phyloP scores from a whole-genome alignment of 257 asterid genomes.

The Perilla frutescens region DNA sequence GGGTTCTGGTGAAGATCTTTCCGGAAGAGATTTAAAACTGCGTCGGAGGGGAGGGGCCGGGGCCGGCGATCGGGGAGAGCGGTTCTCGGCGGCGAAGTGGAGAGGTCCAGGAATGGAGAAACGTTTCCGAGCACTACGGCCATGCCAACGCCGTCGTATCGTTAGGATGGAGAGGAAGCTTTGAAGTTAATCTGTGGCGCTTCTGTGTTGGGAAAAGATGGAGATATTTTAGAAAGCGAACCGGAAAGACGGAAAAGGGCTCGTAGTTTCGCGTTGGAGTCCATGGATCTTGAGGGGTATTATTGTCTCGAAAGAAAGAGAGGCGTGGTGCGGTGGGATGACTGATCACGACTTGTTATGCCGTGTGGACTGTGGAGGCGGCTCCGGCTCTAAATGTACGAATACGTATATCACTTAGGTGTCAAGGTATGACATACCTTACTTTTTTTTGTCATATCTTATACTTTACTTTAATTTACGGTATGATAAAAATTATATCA shows the following conservation, averaged over 20 bases:
- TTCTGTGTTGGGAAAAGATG: constrained; percentile 28
- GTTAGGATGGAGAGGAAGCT: not conserved
- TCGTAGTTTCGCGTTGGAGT: not conserved
- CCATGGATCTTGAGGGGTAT: constrained; percentile 30
- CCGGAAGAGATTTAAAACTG: constrained; percentile 53
- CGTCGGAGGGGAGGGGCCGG: constrained; percentile 56
- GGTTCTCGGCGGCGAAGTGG: constrained; percentile 57
- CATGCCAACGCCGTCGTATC: constrained; percentile 56
- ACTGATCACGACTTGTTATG: not conserved
- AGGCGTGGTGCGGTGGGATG: constrained; percentile 31
- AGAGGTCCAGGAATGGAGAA: constrained; percentile 64
- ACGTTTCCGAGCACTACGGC: constrained; percentile 69
- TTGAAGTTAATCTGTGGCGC: constrained; percentile 15
- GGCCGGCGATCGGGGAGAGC: constrained; percentile 36
- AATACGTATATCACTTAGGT: too few relatives aligned
- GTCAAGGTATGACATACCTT: too few relatives aligned
- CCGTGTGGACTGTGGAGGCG: too few relatives aligned
- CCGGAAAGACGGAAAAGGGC: constrained; percentile 48
- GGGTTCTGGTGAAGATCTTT: constrained; percentile 53
- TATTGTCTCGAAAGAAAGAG: constrained; percentile 27
- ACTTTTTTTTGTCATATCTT: too few relatives aligned
- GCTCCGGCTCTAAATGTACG: too few relatives aligned
- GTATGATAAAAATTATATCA: too few relatives aligned
- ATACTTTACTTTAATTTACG: too few relatives aligned
- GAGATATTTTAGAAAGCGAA: constrained; percentile 46